Evolutionary conservation across 371 early-diverging fungal species (phyloP), one percentile per base, ranked within the genome.

Genomic region (Lichtheimia corymbifera): DNA sequence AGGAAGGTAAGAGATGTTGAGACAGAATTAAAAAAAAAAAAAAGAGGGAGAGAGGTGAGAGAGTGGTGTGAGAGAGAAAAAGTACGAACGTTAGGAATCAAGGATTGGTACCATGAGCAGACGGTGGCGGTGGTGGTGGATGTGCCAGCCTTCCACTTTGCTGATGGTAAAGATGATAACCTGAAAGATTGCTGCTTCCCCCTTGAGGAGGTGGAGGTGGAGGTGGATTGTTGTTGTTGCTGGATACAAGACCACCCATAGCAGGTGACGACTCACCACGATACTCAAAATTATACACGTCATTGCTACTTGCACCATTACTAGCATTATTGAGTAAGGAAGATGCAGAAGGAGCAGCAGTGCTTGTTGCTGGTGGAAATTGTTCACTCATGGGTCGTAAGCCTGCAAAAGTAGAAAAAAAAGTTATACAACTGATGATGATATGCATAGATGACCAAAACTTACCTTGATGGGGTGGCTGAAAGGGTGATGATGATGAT

Each of bases 91-190:
- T 35, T 35, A 35, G 35, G 9, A 28, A 35, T 35, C 35, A 35
- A 35, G 35, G 35, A 35, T 35, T 35, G 35, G 35, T 35, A 9
- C 35, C 35, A 35, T 35, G 35, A 35, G 35, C 35, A 35, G 35
- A 4, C 4, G 28, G 35, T 35, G 35, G 35, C 9, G 35, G 35
- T 35, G 35, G 35, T 9, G 35, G 35, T 35, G 35, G 35, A 9
- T 35, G 35, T 35, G 35, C 35, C 35, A 35, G 35, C 35, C 35
- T 35, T 35, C 40, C 58, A 30, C 58, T 20, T 50, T 40, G 58
- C 24, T 62, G 62, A 42, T 55, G 62, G 28, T 62, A 62, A 17
- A 62, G 56, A 30, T 55, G 55, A 55, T 62, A 62, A n/a, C 50
- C 43, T 24, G 62, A 62, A 24, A 62, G 56, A 27, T 45, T 56